A percentile compares a stretch with the other conserved stretches of the same genome.
Conservation (phyloP, 83 land plant species). For the Isoetes engelmannii region DNA sequence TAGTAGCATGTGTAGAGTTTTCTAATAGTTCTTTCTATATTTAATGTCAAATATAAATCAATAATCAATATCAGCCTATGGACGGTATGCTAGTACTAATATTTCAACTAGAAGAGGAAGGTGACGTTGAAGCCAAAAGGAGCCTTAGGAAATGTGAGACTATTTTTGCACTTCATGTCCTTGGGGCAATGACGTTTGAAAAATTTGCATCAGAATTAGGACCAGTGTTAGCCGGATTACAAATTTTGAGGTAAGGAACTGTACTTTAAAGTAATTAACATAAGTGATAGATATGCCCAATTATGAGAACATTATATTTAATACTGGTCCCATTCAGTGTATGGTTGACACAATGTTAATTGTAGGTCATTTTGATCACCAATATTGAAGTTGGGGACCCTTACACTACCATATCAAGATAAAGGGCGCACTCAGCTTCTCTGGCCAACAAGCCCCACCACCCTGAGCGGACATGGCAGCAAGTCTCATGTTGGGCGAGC, state of each 20-base stretch:
- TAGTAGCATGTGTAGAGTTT: neutral
- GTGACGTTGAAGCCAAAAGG: conserved; percentile 74
- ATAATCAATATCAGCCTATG: too few relatives aligned
- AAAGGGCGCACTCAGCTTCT: conserved; percentile 67
- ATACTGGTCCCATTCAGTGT: too few relatives aligned
- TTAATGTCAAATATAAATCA: too few relatives aligned
- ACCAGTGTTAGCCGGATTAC: conserved; percentile 49
- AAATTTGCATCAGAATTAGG: conserved; percentile 46
- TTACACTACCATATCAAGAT: conserved; percentile 70
- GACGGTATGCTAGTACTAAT: conserved; percentile 81
- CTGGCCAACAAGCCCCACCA: too few relatives aligned
- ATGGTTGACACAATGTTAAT: neutral
- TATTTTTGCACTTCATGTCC: conserved; percentile 70
- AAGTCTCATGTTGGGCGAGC: too few relatives aligned
- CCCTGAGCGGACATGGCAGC: too few relatives aligned
- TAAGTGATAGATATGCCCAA: too few relatives aligned
- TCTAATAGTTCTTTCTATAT: too few relatives aligned
- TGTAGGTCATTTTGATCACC: conserved; percentile 71
- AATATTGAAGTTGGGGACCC: conserved; percentile 62
- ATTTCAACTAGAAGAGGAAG: conserved; percentile 95
- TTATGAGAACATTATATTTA: too few relatives aligned
- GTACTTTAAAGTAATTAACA: too few relatives aligned
- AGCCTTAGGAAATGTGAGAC: conserved; percentile 66
- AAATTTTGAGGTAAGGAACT: conserved; percentile 24
- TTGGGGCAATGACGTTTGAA: conserved; percentile 30